Evolutionary conservation across 495 filamentous ascomycete species (phyloP), one percentile per base, ranked within the genome.

Genomic region (Aspergillus leporis): DNA sequence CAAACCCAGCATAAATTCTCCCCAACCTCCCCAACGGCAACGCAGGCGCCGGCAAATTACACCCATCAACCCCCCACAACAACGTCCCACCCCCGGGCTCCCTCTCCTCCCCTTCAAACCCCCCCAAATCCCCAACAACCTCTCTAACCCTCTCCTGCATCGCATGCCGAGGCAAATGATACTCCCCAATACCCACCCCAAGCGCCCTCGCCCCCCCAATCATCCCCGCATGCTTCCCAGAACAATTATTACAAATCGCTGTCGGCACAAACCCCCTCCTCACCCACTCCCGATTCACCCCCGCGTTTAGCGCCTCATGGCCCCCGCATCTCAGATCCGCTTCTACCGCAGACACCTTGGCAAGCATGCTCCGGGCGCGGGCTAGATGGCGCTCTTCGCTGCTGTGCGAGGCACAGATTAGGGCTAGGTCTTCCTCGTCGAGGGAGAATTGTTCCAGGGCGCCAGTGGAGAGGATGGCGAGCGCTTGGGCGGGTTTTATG

Each of bases 341-440:
- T 59, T 78, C 72, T 0, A 45, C 21, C 0, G 62, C 67, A 3
- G 50, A 22, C 19, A 66, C 53, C 45, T 72, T 71, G 0, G n/a
- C 40, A 12, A 80, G 55, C 65, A 80, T 79, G 4, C 9, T 23
- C 4, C 55, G 68, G 2, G 71, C 71, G 2, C 70, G 70, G 10
- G 55, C 18, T 30, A 77, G 59, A 28, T 77, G 76, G 25, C 60
- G 53, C 1, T 74, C 69, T 62, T 80, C 74, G 54, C 75, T 76
- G 55, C 58, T 79, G 60, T 79, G 72, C n/a, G 76, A 78, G 8
- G 75, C 71, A 45, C 75, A 78, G 66, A 79, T 76, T 10, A 78
- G 60, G 0, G 75, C 76, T 2, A 79, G 53, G 14, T 79, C 75
- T 4, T 59, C 70, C 5, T 72, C 66, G 45, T 77, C 70, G 28